Percentiles rank a stretch among this genome's conserved stretches.
These are phyloP conservation scores for Phragmites australis DNA, from an alignment of 176 grass and related monocot genomes.

Conservation along the genomic window DNA sequence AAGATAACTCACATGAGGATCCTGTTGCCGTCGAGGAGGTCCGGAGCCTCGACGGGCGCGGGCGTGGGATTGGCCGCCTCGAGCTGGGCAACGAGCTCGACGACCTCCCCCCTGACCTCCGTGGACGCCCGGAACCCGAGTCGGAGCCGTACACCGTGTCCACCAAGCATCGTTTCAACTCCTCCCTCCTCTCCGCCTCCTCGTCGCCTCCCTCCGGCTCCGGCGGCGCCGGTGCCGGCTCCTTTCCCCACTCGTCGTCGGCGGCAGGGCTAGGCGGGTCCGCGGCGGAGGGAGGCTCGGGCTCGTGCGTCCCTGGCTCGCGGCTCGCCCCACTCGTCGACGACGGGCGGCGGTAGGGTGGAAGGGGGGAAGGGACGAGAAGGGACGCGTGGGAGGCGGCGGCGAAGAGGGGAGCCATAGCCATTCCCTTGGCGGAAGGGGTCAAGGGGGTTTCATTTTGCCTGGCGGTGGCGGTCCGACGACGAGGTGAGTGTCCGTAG, in stretches of 20 bases:
- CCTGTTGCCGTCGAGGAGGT: constrained; percentile 92
- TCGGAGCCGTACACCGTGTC: constrained; percentile 77
- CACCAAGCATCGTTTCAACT: constrained; percentile 83
- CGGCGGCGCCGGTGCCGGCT: not conserved
- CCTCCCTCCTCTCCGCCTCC: constrained; percentile 42
- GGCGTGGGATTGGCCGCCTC: constrained; percentile 71
- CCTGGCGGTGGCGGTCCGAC: not conserved
- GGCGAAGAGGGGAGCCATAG: constrained; percentile 61
- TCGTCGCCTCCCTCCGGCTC: constrained; percentile 17
- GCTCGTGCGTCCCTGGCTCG: constrained; percentile 48
- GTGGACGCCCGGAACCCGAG: constrained; percentile 73
- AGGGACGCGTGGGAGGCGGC: constrained; percentile 43
- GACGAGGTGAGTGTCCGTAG: not conserved
- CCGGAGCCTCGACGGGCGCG: constrained; percentile 54
- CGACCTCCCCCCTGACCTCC: constrained; percentile 79
- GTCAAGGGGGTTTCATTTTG: not conserved
- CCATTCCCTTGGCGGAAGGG: not conserved
- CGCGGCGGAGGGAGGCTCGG: constrained; percentile 49
- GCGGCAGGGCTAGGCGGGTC: constrained; percentile 53
- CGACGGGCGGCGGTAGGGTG: constrained; percentile 29
- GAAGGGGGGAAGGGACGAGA: constrained; percentile 31
- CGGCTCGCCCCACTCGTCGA: constrained; percentile 83
- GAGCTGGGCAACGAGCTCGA: constrained; percentile 87
- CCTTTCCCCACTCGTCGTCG: constrained; percentile 70
- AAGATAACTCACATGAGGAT: constrained; percentile 72